Percentiles rank a stretch among this genome's conserved stretches.
Evolutionary conservation across 2,329 filamentous ascomycete species (phyloP).

Genomic region (Penicillium griseofulvum): DNA sequence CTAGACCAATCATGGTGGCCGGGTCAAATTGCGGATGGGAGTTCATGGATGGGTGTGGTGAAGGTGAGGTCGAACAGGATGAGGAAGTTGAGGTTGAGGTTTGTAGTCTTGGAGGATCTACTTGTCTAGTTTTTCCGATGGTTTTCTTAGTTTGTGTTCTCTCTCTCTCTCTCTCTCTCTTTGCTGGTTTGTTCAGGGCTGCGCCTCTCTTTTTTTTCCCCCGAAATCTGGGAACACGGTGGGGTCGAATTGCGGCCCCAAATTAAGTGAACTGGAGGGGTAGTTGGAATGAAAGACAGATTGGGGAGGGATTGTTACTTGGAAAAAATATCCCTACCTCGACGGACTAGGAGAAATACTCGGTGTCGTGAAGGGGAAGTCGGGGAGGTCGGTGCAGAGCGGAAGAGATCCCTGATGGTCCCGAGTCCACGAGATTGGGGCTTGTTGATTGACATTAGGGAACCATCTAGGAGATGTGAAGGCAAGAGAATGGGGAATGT

Average conservation of each 20-base stretch:
- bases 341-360: conserved; percentile 35
- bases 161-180: neutral
- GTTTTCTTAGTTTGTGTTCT: conserved; percentile 5
- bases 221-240: conserved; percentile 4
- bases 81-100: conserved; percentile 16
- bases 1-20: conserved; percentile 38
- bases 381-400: conserved; percentile 25
- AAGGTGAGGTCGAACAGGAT: conserved; percentile 11
- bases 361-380: conserved; percentile 30
- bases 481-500: neutral
- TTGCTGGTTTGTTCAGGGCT: neutral
- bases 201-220: conserved; percentile 3
- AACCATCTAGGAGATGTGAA: conserved; percentile 25
- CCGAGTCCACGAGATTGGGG: conserved; percentile 32
- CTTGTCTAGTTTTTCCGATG: neutral
- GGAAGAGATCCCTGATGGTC: conserved; percentile 34
- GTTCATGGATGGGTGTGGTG: conserved; percentile 25
- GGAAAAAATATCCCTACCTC: conserved; percentile 35
- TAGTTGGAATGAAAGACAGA: neutral
- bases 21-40: conserved; percentile 36
- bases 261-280: conserved; percentile 7
- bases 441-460: conserved; percentile 38
- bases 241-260: conserved; percentile 6
- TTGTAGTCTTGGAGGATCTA: conserved; percentile 17
- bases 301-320: conserved; percentile 28